A percentile compares a stretch with the other conserved stretches of the same genome.
These are phyloP conservation scores for Laetiporus sulphureus DNA, from an alignment of 1,284 basidiomycete genomes.

Conservation along the genomic window DNA sequence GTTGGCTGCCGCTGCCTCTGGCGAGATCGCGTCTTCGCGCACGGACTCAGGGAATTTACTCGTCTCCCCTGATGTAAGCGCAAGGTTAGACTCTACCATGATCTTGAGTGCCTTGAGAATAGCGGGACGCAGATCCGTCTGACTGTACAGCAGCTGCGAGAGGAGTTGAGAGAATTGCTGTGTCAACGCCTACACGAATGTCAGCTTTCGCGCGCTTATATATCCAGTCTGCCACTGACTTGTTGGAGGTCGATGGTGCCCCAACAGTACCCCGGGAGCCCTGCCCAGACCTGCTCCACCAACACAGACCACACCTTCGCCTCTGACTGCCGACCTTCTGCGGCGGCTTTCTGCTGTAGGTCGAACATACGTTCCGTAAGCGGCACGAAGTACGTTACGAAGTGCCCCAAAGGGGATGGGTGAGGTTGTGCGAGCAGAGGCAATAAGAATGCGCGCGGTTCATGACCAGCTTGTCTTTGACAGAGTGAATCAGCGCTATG, in stretches of 20 bases:
- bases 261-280: conserved; percentile 81
- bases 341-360: conserved; percentile 71
- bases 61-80: conserved; percentile 33
- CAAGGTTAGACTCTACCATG: conserved; percentile 72
- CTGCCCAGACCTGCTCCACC: conserved; percentile 90
- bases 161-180: conserved; percentile 81
- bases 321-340: conserved; percentile 69
- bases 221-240: too few species aligned
- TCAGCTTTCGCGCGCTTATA: too few species aligned
- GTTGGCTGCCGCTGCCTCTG: conserved; percentile 60
- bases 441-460: conserved; percentile 86
- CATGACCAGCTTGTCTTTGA: conserved; percentile 49
- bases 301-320: conserved; percentile 93
- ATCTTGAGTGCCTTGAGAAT: conserved; percentile 79
- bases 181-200: conserved; percentile 66
- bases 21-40: conserved; percentile 34
- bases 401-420: conserved; percentile 80
- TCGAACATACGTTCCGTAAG: conserved; percentile 92
- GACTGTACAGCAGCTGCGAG: conserved; percentile 86
- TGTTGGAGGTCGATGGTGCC: conserved; percentile 50
- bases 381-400: conserved; percentile 87
- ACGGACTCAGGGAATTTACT: conserved; percentile 28
- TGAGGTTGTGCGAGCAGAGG: conserved; percentile 83
- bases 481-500: neutral
- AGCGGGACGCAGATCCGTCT: conserved; percentile 77